Percentiles rank a stretch among this genome's conserved stretches.
phyloP scores from a whole-genome alignment of 176 grass and related monocot genomes.

The Saccharum officinarum region DNA sequence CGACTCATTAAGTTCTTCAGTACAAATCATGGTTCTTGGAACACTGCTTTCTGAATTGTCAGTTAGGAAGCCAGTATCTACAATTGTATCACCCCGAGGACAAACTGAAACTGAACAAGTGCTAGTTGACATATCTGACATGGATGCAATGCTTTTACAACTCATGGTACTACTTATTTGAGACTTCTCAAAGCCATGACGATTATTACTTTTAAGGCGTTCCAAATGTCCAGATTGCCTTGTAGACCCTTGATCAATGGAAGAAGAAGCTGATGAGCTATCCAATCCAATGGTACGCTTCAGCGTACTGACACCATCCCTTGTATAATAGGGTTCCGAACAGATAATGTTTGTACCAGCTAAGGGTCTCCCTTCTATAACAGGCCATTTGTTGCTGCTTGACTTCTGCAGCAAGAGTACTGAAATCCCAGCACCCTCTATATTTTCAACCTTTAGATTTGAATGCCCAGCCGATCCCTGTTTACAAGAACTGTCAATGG shows the following conservation, averaged over 20 bases:
- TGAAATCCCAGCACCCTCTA: constrained; percentile 63
- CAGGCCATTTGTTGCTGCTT: constrained; percentile 62
- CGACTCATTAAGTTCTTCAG: constrained; percentile 35
- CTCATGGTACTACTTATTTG: constrained; percentile 42
- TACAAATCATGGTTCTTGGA: constrained; percentile 23
- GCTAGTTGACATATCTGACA: constrained; percentile 70
- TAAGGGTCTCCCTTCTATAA: constrained; percentile 57
- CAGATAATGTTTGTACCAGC: constrained; percentile 59
- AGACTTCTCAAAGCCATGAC: constrained; percentile 44
- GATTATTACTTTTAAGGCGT: constrained; percentile 47
- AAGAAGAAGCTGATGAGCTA: constrained; percentile 73
- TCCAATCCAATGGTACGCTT: constrained; percentile 56
- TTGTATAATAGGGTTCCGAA: constrained; percentile 70
- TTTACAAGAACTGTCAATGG: constrained; percentile 41
- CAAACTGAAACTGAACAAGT: constrained; percentile 44
- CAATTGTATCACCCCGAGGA: constrained; percentile 45
- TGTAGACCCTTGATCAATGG: constrained; percentile 79
- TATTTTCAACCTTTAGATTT: constrained; percentile 41
- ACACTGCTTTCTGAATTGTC: constrained; percentile 42
- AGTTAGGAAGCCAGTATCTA: constrained; percentile 38
- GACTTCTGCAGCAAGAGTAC: constrained; percentile 65
- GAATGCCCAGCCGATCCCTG: constrained; percentile 13
- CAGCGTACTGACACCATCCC: constrained; percentile 46
- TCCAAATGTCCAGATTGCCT: constrained; percentile 54
- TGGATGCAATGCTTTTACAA: constrained; percentile 56